A percentile compares a stretch with the other conserved stretches of the same genome.
Conservation (phyloP, 2,329 filamentous ascomycete genomes). For the Neopestalotiopsis rosae region DNA sequence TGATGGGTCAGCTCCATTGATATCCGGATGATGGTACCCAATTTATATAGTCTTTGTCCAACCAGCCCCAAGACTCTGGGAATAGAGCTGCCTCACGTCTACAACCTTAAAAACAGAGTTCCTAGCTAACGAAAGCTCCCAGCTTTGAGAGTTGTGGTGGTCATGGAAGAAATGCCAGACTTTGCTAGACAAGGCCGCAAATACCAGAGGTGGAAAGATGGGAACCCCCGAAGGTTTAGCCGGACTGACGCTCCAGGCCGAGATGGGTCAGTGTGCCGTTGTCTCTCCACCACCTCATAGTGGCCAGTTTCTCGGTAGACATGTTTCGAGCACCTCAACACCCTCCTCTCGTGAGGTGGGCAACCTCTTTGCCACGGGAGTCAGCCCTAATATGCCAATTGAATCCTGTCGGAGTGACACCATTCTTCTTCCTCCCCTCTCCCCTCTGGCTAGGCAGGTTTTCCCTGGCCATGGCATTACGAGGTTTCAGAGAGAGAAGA, state of each 20-base stretch:
- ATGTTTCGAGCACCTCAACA: neutral
- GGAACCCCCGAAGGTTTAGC: neutral
- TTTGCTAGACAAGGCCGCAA: neutral
- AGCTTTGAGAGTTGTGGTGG: neutral
- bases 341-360: neutral
- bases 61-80: neutral
- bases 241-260: neutral
- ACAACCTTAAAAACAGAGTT: neutral
- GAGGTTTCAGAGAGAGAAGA: neutral
- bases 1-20: neutral
- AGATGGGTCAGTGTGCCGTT: neutral
- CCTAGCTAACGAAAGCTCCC: neutral
- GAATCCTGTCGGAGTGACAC: neutral
- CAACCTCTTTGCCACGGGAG: neutral
- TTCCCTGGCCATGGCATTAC: neutral
- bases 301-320: neutral
- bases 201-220: neutral
- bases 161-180: neutral
- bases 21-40: too few relatives aligned
- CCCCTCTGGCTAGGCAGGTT: neutral
- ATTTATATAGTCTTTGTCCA: neutral
- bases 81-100: neutral
- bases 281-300: too few relatives aligned
- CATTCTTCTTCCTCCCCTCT: neutral
- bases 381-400: neutral